These are phyloP conservation scores for Globisporangium barbulae DNA, from an alignment of 352 stramenopile species.

Conservation along the genomic window DNA sequence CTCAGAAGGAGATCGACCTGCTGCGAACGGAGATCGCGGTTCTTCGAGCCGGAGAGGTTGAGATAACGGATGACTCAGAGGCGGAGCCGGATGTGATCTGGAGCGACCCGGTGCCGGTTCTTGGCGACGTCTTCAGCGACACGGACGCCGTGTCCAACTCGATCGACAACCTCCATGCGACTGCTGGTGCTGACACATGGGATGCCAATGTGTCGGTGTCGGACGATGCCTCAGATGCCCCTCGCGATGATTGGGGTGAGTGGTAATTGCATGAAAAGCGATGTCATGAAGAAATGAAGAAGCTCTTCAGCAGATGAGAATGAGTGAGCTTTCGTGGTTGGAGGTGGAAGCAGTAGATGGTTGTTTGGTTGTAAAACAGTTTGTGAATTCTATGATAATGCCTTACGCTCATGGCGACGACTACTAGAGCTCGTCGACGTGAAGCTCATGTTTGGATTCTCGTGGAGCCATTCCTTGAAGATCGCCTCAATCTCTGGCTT, in stretches of 20 bases:
- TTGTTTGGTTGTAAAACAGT: slow-evolving; percentile 8
- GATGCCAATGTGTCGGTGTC: slow-evolving; percentile 9
- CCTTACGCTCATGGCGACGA: slow-evolving; percentile 5
- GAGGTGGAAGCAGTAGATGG: background rate
- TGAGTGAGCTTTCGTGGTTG: background rate
- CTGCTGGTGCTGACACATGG: background rate
- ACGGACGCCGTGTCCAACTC: slow-evolving; percentile 15
- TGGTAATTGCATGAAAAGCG: slow-evolving; percentile 2
- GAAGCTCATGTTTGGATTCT: slow-evolving; percentile 51
- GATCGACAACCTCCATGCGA: slow-evolving; percentile 13
- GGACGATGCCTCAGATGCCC: slow-evolving; percentile 10
- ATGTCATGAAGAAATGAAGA: background rate
- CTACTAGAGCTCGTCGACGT: slow-evolving; percentile 1
- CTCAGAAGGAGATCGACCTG: slow-evolving; percentile 25
- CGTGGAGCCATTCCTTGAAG: slow-evolving; percentile 78
- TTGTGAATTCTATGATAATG: slow-evolving; percentile 6
- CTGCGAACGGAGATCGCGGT: slow-evolving; percentile 25
- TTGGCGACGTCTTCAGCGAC: slow-evolving; percentile 18
- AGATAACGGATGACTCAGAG: slow-evolving; percentile 10
- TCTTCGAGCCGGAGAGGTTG: slow-evolving; percentile 5
- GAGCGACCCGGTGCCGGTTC: slow-evolving; percentile 15
- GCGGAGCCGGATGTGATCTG: slow-evolving; percentile 18
- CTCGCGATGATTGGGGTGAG: slow-evolving; percentile 19
- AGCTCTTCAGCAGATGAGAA: background rate
- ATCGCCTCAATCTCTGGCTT: slow-evolving; percentile 63